These are phyloP conservation scores for Dryas integrifolia DNA, from an alignment of 331 rosid genomes.

Conservation along the genomic window DNA sequence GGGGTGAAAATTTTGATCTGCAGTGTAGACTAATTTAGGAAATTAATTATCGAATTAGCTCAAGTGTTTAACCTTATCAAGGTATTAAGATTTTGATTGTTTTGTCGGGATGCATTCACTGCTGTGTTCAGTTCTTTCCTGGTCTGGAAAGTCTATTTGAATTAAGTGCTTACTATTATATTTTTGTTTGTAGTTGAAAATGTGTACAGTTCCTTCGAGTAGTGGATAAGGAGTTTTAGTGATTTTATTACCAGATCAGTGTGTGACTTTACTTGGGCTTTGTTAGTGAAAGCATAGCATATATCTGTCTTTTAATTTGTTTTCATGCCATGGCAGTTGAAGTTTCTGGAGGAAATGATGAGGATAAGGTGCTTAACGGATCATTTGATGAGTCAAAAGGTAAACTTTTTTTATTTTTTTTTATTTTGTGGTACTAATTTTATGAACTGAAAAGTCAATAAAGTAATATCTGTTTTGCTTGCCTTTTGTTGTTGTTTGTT, in stretches of 20 bases:
- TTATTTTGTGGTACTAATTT: background rate
- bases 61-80: background rate
- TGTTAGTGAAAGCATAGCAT: conserved; percentile 2
- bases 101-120: background rate
- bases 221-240: background rate
- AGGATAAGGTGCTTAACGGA: conserved; percentile 33
- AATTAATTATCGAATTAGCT: background rate
- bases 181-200: background rate
- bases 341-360: conserved; percentile 38
- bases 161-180: background rate
- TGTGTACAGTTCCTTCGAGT: conserved; percentile 1
- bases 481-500: background rate
- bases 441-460: background rate
- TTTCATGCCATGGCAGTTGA: conserved; percentile 22
- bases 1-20: background rate
- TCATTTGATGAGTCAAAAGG: conserved; percentile 47
- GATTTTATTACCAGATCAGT: background rate
- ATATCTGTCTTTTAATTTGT: background rate
- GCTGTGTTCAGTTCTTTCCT: background rate
- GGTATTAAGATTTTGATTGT: background rate
- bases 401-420: conserved; percentile 2
- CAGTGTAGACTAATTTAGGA: background rate
- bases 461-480: background rate
- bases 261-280: background rate
- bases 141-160: background rate